Evolutionary conservation across 208 protist genomes (phyloP), one percentile per base, ranked within the genome.

Genomic region (Acanthamoeba castellanii): DNA sequence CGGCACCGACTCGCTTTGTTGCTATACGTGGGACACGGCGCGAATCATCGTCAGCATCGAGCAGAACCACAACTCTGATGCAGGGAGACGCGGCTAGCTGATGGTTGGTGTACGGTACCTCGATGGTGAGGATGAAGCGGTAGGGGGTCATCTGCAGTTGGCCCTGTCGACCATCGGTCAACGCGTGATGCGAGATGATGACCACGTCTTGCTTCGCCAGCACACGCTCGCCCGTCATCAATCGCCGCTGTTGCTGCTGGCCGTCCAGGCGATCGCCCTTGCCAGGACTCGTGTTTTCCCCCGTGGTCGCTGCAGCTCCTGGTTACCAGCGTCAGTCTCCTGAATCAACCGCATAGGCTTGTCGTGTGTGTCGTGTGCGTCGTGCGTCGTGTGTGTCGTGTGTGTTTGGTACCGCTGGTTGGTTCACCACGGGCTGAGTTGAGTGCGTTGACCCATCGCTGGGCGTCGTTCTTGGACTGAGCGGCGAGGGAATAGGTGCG

Each of bases 1-100:
- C 22, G 87, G 87, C 37, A 92, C 45, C 9, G 61, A 92, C 7
- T 92, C 87, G 47, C 13, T 32, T 47, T 84, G 76, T 34, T 84
- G 6, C 76, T 84, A 42, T 18, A 1, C 50, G 11, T 4, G 47
- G 7, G 11, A 52, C 47, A 52, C 11, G 47, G 11, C 27, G 9
- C 20, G 27, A 16, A 42, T 42, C 37, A 42, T 42, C 2, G 37
- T 42, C 37, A 42, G 64, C 64, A n/a, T n/a, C n/a, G n/a, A n/a
- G n/a, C n/a, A n/a, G n/a, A n/a, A n/a, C n/a, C n/a, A n/a, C n/a
- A n/a, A n/a, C n/a, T n/a, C n/a, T n/a, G n/a, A n/a, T n/a, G n/a
- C n/a, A n/a, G n/a, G n/a, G n/a, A n/a, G n/a, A n/a, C n/a, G n/a
- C n/a, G n/a, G n/a, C n/a, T n/a, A n/a, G n/a, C n/a, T n/a, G n/a